Conservation (phyloP, 2,329 filamentous ascomycete species). For the Botrytis squamosa region DNA sequence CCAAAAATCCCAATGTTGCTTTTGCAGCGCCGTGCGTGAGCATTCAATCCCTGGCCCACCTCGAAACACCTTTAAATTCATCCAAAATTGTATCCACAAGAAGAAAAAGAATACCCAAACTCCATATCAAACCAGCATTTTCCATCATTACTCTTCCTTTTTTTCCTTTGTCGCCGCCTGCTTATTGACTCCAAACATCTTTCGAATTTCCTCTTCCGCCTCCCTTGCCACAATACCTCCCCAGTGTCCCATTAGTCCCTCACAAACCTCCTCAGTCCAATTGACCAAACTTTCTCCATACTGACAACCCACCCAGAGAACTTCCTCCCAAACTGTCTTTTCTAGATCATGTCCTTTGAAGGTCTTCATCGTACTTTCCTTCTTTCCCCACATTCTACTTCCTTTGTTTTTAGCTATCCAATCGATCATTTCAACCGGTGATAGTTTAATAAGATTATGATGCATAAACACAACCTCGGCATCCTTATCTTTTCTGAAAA, state of each 20-base stretch:
- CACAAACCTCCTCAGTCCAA: slow-evolving; percentile 13
- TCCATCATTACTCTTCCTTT: neutral
- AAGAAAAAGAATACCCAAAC: neutral
- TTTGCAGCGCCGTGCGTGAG: neutral
- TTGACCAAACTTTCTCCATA: neutral
- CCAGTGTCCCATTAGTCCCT: slow-evolving; percentile 8
- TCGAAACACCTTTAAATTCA: neutral
- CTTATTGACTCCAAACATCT: neutral
- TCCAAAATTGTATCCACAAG: neutral
- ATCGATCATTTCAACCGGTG: slow-evolving; percentile 7
- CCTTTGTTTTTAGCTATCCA: slow-evolving; percentile 8
- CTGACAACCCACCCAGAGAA: slow-evolving; percentile 16
- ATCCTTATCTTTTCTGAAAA: neutral
- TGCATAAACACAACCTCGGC: slow-evolving; percentile 15
- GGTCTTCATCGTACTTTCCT: neutral
- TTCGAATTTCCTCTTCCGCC: neutral
- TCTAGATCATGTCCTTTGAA: slow-evolving; percentile 19
- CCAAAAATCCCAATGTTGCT: neutral
- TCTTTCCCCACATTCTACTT: slow-evolving; percentile 20
- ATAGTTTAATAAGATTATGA: slow-evolving; percentile 19
- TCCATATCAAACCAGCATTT: neutral
- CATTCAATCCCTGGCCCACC: neutral
- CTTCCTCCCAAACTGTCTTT: slow-evolving; percentile 15
- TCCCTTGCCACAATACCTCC: neutral
- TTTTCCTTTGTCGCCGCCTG: neutral